Conservation (phyloP, 192 early-diverging fungal genomes). For the Umbelopsis isabellina region DNA sequence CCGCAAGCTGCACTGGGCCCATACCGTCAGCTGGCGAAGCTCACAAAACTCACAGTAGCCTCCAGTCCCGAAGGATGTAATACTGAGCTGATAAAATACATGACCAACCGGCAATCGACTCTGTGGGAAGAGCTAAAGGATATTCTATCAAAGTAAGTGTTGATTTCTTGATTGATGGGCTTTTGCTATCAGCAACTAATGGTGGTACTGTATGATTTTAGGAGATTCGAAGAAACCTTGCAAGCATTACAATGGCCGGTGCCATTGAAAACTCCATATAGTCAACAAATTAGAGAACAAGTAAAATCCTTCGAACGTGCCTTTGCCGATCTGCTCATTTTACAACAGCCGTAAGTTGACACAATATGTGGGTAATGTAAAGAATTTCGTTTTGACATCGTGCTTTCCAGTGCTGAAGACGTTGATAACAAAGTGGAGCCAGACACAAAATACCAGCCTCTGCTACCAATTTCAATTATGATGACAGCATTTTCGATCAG, state of each 20-base stretch:
- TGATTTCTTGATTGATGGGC: not conserved
- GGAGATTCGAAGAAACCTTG: slow-evolving; percentile 27
- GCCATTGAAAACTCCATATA: slow-evolving; percentile 25
- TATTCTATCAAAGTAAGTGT: slow-evolving; percentile 48
- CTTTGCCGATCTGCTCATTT: slow-evolving; percentile 23
- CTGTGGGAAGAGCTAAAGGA: slow-evolving; percentile 52
- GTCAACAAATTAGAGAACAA: slow-evolving; percentile 28
- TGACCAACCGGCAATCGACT: slow-evolving; percentile 34
- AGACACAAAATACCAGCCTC: slow-evolving; percentile 23
- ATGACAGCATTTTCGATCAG: slow-evolving; percentile 62
- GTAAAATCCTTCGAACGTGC: slow-evolving; percentile 16
- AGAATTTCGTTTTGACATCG: not conserved
- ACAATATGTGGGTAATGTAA: not conserved
- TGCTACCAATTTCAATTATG: slow-evolving; percentile 60
- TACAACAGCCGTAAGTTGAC: slow-evolving; percentile 27
- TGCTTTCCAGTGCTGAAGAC: not conserved
- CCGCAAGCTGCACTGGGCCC: slow-evolving; percentile 44
- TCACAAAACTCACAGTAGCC: slow-evolving; percentile 32
- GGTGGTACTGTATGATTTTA: not conserved
- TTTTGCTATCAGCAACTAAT: not conserved
- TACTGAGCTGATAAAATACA: slow-evolving; percentile 37
- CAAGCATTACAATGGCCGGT: slow-evolving; percentile 21
- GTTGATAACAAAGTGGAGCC: not conserved
- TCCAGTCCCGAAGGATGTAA: slow-evolving; percentile 21
- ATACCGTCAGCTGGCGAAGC: slow-evolving; percentile 43